A percentile compares a stretch with the other conserved stretches of the same genome.
Evolutionary conservation across 139 green algal genomes (phyloP).

Genomic region (Chlorella sp.): DNA sequence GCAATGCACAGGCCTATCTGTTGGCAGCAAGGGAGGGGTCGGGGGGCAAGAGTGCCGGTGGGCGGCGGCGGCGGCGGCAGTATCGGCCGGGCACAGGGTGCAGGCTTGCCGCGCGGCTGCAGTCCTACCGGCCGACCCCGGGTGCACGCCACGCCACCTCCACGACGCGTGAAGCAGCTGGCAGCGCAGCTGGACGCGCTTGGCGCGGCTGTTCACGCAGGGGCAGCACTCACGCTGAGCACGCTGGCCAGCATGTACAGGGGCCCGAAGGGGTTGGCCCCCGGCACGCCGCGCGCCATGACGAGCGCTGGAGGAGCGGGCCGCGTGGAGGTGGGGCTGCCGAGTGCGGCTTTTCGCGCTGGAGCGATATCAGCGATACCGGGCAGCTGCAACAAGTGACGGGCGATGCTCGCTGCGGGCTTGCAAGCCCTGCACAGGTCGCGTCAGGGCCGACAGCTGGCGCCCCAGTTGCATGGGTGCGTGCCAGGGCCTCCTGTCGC

Average conservation of each 20-base stretch:
- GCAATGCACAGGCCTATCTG: background rate
- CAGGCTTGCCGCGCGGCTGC: background rate
- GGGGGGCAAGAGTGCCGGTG: background rate
- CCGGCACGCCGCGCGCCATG: too few relatives aligned
- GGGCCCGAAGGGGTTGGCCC: background rate
- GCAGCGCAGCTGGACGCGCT: background rate
- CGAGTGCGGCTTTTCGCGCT: too few relatives aligned
- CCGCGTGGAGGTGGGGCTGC: too few relatives aligned
- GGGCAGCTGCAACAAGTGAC: too few relatives aligned
- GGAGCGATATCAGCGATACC: too few relatives aligned
- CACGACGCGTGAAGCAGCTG: background rate
- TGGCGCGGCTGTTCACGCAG: background rate
- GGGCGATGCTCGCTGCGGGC: too few relatives aligned
- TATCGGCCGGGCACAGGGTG: background rate
- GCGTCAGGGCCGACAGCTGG: too few relatives aligned
- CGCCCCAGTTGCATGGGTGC: too few relatives aligned
- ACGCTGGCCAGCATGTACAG: conserved; percentile 2
- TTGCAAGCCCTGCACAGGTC: too few relatives aligned
- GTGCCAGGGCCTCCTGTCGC: too few relatives aligned
- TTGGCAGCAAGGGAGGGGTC: background rate
- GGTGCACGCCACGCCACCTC: background rate
- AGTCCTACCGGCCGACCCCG: background rate
- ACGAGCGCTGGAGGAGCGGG: too few relatives aligned
- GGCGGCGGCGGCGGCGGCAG: background rate
- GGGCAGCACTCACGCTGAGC: background rate